Conservation (phyloP, 176 grass and related monocot genomes). For the Carex kokanica region DNA sequence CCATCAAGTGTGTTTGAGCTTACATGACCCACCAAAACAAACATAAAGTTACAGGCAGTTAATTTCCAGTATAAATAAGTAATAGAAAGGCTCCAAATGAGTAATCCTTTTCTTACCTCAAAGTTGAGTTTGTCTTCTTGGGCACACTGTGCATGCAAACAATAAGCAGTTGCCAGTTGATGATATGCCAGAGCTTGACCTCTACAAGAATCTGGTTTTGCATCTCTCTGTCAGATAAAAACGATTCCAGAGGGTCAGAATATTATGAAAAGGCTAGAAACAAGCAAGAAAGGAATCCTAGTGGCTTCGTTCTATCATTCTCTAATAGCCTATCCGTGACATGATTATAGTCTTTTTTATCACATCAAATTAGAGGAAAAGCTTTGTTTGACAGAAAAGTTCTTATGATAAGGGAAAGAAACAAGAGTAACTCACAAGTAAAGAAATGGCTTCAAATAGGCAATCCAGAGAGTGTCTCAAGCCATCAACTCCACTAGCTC, state of each 20-base stretch:
- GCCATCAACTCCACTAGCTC: constrained; percentile 47
- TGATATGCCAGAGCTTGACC: constrained; percentile 28
- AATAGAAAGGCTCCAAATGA: not conserved
- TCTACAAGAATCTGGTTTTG: constrained; percentile 35
- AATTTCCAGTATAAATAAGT: constrained; percentile 1
- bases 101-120: constrained; percentile 39
- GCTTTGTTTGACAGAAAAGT: not conserved
- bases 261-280: not conserved
- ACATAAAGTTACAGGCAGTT: not conserved
- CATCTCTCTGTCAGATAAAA: constrained; percentile 33
- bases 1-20: not conserved
- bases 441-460: constrained; percentile 70
- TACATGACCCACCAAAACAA: not conserved
- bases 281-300: not conserved
- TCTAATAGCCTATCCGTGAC: not conserved
- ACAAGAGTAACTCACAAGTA: constrained; percentile 58
- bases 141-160: too few species aligned
- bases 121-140: constrained; percentile 44
- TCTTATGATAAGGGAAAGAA: not conserved
- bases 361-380: constrained; percentile 9
- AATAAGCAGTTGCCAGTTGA: constrained; percentile 63
- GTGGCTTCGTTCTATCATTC: too few species aligned
- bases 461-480: constrained; percentile 49
- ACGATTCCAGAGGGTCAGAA: constrained; percentile 2
- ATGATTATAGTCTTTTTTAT: not conserved